Evolutionary conservation across 768 basidiomycete species (phyloP), one percentile per base, ranked within the genome.

Genomic region (Rubroboletus pulcherrimus): DNA sequence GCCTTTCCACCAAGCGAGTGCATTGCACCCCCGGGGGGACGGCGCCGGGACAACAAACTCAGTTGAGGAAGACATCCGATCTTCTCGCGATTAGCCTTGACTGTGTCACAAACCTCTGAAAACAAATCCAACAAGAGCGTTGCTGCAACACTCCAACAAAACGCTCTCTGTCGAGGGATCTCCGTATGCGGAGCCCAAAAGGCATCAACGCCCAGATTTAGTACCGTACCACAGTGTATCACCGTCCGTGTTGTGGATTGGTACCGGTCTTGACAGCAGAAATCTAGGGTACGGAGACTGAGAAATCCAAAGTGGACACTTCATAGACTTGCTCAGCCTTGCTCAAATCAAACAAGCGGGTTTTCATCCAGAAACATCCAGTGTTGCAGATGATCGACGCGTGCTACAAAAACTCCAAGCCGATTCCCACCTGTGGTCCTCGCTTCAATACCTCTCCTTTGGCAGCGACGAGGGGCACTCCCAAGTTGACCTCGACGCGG

Each of bases 401-500:
- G 19, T 17, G 34, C 57, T 69, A 93, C 66, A 91, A 65, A 74
- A 92, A 91, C 60, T 90, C 87, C 53, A 92, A 65, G 2, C 89
- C 92, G 59, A 94, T 80, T 4, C 92, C 92, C 29, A 91, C 81
- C 70, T 90, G 90, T 43, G 92, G 73, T 8, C 92, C 93, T 64
- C 80, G 84, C 64, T 82, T 78, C 53, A 71, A 63, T 9, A 83
- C 83, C 69, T 91, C 93, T 52, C 81, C 83, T 63, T 76, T 80
- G 43, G 81, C 82, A 2, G 83, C 81, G 3, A 86, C 79, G 4
- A 97, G 75, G 6, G 93, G 93, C 35, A 96, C 77, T 7, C 93
- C 91, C 58, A 96, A 81, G 69, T 95, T 96, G 55, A 92, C 76
- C 71, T 97, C 94, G 29, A 93, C 78, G n/a, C 94, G 79, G 19